phyloP scores from a whole-genome alignment of 164 flowering plant genomes.

The Vitis amurensis region DNA sequence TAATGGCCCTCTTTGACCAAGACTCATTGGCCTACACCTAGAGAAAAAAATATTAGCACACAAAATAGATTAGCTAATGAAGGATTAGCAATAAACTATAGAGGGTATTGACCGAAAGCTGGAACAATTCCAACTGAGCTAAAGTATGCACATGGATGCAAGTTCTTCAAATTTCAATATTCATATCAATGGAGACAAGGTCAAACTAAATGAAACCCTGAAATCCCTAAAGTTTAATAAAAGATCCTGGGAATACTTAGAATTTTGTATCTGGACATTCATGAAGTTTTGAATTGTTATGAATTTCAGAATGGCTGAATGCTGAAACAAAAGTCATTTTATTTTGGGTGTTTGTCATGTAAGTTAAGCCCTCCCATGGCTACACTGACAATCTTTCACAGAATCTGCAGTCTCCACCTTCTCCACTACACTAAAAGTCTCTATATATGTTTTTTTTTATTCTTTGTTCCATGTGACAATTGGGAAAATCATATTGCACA shows the following conservation, averaged over 20 bases:
- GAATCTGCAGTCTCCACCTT: neutral
- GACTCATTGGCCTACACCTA: neutral
- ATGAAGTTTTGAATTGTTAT: neutral
- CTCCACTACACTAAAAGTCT: neutral
- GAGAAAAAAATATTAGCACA: neutral
- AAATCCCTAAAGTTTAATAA: neutral
- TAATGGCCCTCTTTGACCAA: neutral
- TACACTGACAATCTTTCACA: neutral
- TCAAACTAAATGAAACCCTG: neutral
- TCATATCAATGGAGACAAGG: no score
- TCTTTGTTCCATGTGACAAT: neutral
- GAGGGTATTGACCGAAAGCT: no score
- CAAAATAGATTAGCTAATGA: neutral
- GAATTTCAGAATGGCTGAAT: neutral
- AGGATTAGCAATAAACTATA: neutral
- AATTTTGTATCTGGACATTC: neutral
- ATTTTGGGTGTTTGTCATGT: neutral
- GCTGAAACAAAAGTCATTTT: no score
- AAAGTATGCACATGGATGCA: conserved; percentile 6
- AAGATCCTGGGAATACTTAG: neutral
- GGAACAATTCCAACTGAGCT: conserved; percentile 5
- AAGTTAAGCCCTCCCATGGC: neutral
- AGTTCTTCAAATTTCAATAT: neutral
- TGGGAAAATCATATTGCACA: neutral
- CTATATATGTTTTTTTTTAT: neutral